These are phyloP conservation scores for Lyophyllum shimeji DNA, from an alignment of 768 basidiomycete genomes.

Conservation along the genomic window DNA sequence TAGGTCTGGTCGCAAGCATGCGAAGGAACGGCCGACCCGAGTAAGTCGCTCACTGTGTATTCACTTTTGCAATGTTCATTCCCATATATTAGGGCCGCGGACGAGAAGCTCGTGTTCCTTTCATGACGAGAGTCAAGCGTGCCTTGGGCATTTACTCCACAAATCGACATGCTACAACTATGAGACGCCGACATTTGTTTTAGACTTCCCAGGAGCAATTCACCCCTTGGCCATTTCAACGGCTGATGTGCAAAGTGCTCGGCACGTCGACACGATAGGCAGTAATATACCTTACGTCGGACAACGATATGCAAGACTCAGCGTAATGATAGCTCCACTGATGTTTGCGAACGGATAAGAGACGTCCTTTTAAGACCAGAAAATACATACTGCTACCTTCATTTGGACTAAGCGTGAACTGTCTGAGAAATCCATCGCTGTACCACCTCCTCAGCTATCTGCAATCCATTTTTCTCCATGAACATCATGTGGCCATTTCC, in stretches of 20 bases:
- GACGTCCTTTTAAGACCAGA: background rate
- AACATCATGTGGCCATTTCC: conserved; percentile 61
- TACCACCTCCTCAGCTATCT: conserved; percentile 41
- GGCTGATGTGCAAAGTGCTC: too few relatives aligned
- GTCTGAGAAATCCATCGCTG: conserved; percentile 34
- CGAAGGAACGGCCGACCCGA: conserved; percentile 40
- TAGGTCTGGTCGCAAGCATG: conserved; percentile 40
- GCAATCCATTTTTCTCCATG: conserved; percentile 49
- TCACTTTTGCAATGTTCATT: background rate
- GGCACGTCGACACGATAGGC: too few relatives aligned
- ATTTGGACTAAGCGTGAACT: conserved; percentile 1
- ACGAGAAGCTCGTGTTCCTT: conserved; percentile 42
- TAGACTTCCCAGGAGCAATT: background rate
- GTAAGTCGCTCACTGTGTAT: conserved; percentile 38
- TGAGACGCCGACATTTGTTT: background rate
- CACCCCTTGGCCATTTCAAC: too few relatives aligned
- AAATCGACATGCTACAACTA: background rate
- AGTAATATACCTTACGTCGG: too few relatives aligned
- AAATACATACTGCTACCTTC: background rate
- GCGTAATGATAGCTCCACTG: background rate
- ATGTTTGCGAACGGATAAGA: background rate
- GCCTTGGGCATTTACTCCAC: conserved; percentile 51
- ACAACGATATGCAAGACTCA: background rate
- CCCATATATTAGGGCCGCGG: conserved; percentile 37
- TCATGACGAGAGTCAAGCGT: conserved; percentile 53